Evolutionary conservation across 176 grass and related monocot species (phyloP).

Genomic region (Aegilops umbellulata): DNA sequence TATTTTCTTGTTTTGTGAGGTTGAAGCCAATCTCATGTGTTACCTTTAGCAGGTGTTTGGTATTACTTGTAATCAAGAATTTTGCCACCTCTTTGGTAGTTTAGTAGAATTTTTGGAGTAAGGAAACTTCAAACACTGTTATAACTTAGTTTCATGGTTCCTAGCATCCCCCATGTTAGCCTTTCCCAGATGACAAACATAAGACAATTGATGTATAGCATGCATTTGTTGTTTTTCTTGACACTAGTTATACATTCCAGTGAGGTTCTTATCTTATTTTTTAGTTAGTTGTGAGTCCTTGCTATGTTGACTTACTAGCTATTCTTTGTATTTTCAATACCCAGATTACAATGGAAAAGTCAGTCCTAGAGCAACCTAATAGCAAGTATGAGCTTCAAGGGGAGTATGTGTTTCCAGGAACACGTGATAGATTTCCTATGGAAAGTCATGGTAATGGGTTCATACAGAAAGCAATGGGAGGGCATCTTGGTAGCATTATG

Average conservation of each 20-base stretch:
- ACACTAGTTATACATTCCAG: conserved; percentile 10
- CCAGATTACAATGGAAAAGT: conserved; percentile 97
- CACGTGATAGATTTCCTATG: conserved; percentile 75
- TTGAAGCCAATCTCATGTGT: conserved; percentile 12
- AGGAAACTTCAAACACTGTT: neutral
- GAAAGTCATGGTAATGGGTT: conserved; percentile 64
- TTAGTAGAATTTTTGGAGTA: conserved; percentile 10
- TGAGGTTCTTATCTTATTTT: conserved; percentile 18
- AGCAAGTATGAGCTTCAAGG: conserved; percentile 98
- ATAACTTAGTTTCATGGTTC: neutral
- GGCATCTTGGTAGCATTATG: conserved; percentile 90
- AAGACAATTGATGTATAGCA: neutral
- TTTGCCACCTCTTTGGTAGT: neutral
- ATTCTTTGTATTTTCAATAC: conserved; percentile 40
- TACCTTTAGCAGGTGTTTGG: neutral
- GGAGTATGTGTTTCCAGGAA: conserved; percentile 94
- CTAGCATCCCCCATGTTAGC: neutral
- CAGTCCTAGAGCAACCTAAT: conserved; percentile 82
- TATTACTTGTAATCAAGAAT: conserved; percentile 15
- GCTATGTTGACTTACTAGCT: neutral
- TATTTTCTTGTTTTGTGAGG: neutral
- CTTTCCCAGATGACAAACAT: neutral
- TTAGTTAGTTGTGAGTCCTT: neutral
- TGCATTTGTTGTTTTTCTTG: conserved; percentile 23
- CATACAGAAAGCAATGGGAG: conserved; percentile 86